Conservation (phyloP, 495 filamentous ascomycete species). For the Poronia punctata region DNA sequence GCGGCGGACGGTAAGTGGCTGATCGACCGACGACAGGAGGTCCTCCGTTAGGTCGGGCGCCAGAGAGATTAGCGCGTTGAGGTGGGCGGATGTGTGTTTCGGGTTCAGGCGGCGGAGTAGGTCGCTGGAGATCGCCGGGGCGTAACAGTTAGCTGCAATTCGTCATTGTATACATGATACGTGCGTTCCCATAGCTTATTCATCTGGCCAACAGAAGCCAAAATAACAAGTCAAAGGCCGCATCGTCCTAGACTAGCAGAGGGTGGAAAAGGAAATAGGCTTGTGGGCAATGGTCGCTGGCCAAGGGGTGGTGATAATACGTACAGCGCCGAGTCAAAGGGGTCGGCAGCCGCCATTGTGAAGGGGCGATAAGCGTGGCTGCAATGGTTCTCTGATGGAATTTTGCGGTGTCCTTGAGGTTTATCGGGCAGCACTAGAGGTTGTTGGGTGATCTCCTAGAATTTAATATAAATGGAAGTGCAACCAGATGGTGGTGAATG, state of each 20-base stretch:
- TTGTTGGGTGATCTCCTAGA: neutral
- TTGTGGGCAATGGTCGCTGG: slow-evolving; percentile 4
- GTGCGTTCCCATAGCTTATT: no score
- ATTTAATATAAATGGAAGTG: no score
- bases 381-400: neutral
- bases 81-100: slow-evolving; percentile 77
- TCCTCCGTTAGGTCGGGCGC: slow-evolving; percentile 93
- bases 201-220: no score
- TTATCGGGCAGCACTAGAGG: neutral
- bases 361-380: neutral
- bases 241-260: no score
- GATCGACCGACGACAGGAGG: slow-evolving; percentile 93
- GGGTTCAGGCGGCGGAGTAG: slow-evolving; percentile 97
- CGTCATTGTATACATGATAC: no score
- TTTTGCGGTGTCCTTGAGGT: no score
- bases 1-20: slow-evolving; percentile 78
- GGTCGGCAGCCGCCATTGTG: slow-evolving; percentile 46
- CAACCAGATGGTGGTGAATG: neutral
- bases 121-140: slow-evolving; percentile 60
- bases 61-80: slow-evolving; percentile 75
- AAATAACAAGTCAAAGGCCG: no score
- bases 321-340: slow-evolving; percentile 79
- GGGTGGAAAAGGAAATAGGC: slow-evolving; percentile 11
- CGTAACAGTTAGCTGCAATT: neutral
- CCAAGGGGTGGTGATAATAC: no score